These are phyloP conservation scores for Paramarasmius palmivorus DNA, from an alignment of 1,284 basidiomycete species.

Conservation along the genomic window DNA sequence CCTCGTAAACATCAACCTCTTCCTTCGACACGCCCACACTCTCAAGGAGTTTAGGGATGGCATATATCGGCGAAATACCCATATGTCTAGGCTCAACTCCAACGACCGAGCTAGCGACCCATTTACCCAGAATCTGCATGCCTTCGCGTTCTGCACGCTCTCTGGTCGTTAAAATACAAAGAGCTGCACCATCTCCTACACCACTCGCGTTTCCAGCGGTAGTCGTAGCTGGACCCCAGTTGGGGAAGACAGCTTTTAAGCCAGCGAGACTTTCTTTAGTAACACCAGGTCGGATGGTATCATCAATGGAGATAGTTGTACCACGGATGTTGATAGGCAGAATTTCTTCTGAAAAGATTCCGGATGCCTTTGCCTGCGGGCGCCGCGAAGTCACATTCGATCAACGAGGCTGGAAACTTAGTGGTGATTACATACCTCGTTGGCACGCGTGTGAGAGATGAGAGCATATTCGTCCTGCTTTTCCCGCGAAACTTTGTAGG, in stretches of 20 bases:
- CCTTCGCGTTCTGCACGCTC: slow-evolving; percentile 83
- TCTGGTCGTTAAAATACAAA: slow-evolving; percentile 87
- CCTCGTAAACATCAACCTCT: slow-evolving; percentile 90
- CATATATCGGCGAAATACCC: slow-evolving; percentile 85
- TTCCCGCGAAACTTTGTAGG: slow-evolving; percentile 72
- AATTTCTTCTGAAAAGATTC: slow-evolving; percentile 80
- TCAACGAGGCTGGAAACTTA: background rate
- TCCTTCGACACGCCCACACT: slow-evolving; percentile 76
- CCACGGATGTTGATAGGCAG: slow-evolving; percentile 72
- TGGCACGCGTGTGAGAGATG: slow-evolving; percentile 79
- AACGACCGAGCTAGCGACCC: slow-evolving; percentile 78
- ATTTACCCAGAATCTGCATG: slow-evolving; percentile 89
- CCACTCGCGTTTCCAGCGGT: slow-evolving; percentile 94
- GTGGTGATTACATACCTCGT: slow-evolving; percentile 40
- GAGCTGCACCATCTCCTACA: slow-evolving; percentile 92
- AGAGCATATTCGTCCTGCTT: slow-evolving; percentile 84
- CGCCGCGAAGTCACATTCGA: too few relatives aligned
- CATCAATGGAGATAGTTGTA: slow-evolving; percentile 63
- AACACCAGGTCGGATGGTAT: slow-evolving; percentile 81
- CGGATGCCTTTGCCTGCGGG: slow-evolving; percentile 57
- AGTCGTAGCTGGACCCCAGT: slow-evolving; percentile 76
- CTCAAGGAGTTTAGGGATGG: slow-evolving; percentile 79
- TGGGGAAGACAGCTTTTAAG: slow-evolving; percentile 75
- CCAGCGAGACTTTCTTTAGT: slow-evolving; percentile 64
- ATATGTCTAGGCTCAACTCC: slow-evolving; percentile 86